Base-by-base conservation (phyloP, 2,329 filamentous ascomycete species). In the Fusarium subglutinans region DNA sequence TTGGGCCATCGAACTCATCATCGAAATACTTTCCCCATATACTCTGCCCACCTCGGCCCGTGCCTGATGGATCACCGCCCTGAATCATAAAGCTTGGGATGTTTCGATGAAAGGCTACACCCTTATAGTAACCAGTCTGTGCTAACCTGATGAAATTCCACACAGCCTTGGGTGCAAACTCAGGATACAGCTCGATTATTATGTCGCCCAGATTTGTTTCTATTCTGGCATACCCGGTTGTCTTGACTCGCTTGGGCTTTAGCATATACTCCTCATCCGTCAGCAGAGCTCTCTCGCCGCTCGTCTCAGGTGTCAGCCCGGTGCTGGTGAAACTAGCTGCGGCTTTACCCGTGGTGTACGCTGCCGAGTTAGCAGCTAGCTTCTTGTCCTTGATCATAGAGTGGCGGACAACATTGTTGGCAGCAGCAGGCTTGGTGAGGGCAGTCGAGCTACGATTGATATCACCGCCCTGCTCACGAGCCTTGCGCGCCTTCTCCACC, bases 51-150 rank as follows among this genome's bases (percentile, higher is more conserved):
- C 96, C 96, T 69, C 94, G 90, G 4, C 96, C 96, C 0, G 95
- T 98, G 3, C 96, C 96, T 0, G 94, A 94, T 0, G 96, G 96
- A 80, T 99, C 96, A 43, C 96, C 96, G 48, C 96, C 96, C 82
- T 99, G 96, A 44, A 99, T 94, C 96, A 99, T 99, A 81, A 99
- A 99, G 77, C 93, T 94, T 66, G 92, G 92, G 77, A 99, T 98
- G 81, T 97, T 98, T 72, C 96, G 91, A 82, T 99, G 96, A 80
- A 99, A 99, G 18, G 88, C 83, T 5, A 98, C 92, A 73, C 90
- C 90, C 58, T 90, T 91, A 85, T 98, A 99, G 83, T 98, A 98
- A 2, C 96, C 96, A 75, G 93, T 94, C 79, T 98, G 93, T 4
- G 95, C 90, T 9, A 99, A 86, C 63, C 93, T 91, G 59, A 97